Evolutionary conservation across 768 basidiomycete species (phyloP).

Genomic region (Pleurotus salmoneostramineus): DNA sequence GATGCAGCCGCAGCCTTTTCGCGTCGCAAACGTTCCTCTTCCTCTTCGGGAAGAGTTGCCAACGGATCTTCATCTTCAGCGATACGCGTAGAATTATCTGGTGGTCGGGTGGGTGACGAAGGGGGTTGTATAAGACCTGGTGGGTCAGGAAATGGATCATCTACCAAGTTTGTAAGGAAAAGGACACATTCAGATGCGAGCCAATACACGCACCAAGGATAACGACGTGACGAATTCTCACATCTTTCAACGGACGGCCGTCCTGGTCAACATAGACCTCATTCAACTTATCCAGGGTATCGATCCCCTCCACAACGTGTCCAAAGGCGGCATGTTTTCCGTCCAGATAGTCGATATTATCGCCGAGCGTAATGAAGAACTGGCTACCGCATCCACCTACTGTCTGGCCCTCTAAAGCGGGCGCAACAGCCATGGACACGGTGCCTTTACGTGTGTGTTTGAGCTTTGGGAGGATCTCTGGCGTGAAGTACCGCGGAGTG

Average conservation of each 20-base stretch:
- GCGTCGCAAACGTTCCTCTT: constrained; percentile 77
- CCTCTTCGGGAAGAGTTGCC: constrained; percentile 73
- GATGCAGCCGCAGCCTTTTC: constrained; percentile 88
- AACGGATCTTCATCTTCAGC: constrained; percentile 93
- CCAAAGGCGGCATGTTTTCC: constrained; percentile 93
- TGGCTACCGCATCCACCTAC: constrained; percentile 89
- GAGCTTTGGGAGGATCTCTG: constrained; percentile 73
- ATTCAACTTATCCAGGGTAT: constrained; percentile 90
- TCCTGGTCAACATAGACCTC: constrained; percentile 88
- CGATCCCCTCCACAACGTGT: constrained; percentile 90
- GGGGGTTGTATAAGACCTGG: constrained; percentile 68
- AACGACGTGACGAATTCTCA: constrained; percentile 93
- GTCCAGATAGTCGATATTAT: constrained; percentile 93
- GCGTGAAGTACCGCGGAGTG: constrained; percentile 80
- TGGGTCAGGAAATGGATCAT: constrained; percentile 95
- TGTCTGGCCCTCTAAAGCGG: constrained; percentile 58
- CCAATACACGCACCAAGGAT: constrained; percentile 62
- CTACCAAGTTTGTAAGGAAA: constrained; percentile 30
- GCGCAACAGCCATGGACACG: constrained; percentile 96
- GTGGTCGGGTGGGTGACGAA: constrained; percentile 73
- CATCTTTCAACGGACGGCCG: constrained; percentile 89
- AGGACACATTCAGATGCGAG: constrained; percentile 2
- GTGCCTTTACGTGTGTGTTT: constrained; percentile 87
- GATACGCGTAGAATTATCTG: constrained; percentile 85
- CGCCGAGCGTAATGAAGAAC: constrained; percentile 92